Evolutionary conservation across 192 early-diverging fungal genomes (phyloP).

Genomic region (Coemansia furcata): DNA sequence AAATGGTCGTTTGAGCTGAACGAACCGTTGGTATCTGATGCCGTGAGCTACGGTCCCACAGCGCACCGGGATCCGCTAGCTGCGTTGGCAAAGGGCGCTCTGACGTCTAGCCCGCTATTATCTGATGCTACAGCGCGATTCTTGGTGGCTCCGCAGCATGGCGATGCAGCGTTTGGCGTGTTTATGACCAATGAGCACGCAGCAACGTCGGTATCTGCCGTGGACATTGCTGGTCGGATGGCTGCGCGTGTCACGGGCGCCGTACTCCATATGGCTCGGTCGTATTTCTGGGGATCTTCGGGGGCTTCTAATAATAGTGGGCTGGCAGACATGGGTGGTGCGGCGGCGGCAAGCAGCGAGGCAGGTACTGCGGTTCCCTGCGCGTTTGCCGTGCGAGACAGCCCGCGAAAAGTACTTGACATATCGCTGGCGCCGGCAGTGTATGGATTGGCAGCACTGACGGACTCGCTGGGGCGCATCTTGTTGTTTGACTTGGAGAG

Average conservation of each 20-base stretch:
- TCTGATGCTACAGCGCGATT: constrained; percentile 44
- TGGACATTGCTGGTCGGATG: constrained; percentile 39
- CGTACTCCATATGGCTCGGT: constrained; percentile 36
- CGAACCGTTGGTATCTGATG: constrained; percentile 31
- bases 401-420: constrained; percentile 34
- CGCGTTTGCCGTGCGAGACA: constrained; percentile 33
- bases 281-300: constrained; percentile 33
- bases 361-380: constrained; percentile 30
- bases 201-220: constrained; percentile 30
- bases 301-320: neutral
- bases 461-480: constrained; percentile 39
- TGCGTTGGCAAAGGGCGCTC: constrained; percentile 21
- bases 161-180: constrained; percentile 46
- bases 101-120: constrained; percentile 24
- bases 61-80: constrained; percentile 26
- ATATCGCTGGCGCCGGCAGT: constrained; percentile 36
- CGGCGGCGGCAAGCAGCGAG: constrained; percentile 3
- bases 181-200: constrained; percentile 40
- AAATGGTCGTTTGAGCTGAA: constrained; percentile 43
- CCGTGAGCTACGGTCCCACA: constrained; percentile 38
- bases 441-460: constrained; percentile 34
- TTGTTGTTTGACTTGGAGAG: constrained; percentile 38
- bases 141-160: constrained; percentile 40
- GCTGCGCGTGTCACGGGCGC: constrained; percentile 43
- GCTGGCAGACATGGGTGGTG: neutral